Evolutionary conservation across 805 yeast genomes (phyloP).

Genomic region (Yamadazyma endophytica): DNA sequence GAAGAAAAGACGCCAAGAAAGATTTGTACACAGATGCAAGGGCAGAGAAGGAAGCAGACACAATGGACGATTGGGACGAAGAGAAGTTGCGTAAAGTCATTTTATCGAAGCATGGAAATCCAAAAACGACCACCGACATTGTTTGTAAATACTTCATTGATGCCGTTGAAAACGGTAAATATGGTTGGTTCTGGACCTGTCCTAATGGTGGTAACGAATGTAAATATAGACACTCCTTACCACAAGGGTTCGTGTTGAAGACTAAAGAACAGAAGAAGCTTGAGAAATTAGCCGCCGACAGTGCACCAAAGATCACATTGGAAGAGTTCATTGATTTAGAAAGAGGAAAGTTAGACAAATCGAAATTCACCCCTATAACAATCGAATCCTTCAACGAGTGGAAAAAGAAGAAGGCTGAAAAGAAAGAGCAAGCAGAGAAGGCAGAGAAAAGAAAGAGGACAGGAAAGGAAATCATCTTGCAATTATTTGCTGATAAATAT

Average conservation of each 20-base stretch:
- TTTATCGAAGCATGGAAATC: slow-evolving; percentile 90
- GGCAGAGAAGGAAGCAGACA: slow-evolving; percentile 67
- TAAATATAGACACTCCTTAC: slow-evolving; percentile 91
- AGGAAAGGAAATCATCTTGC: slow-evolving; percentile 67
- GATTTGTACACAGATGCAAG: slow-evolving; percentile 92
- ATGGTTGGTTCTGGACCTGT: slow-evolving; percentile 99
- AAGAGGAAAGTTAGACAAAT: slow-evolving; percentile 75
- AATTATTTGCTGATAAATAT: slow-evolving; percentile 54
- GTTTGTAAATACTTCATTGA: slow-evolving; percentile 93
- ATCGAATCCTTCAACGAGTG: slow-evolving; percentile 74
- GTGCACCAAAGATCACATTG: slow-evolving; percentile 84
- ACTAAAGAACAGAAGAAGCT: slow-evolving; percentile 92
- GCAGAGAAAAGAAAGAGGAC: slow-evolving; percentile 43
- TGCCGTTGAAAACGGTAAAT: slow-evolving; percentile 95
- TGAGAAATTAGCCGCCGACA: slow-evolving; percentile 79
- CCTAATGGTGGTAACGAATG: slow-evolving; percentile 92
- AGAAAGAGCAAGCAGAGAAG: slow-evolving; percentile 42
- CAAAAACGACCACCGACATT: slow-evolving; percentile 87
- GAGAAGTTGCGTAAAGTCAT: slow-evolving; percentile 87
- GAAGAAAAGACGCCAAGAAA: slow-evolving; percentile 83
- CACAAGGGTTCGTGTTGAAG: slow-evolving; percentile 94
- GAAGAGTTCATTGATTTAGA: slow-evolving; percentile 96
- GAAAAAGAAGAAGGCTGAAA: slow-evolving; percentile 67
- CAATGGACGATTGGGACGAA: slow-evolving; percentile 97
- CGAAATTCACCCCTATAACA: slow-evolving; percentile 81